Evolutionary conservation across 192 early-diverging fungal genomes (phyloP).

Genomic region (Linderina pennispora): DNA sequence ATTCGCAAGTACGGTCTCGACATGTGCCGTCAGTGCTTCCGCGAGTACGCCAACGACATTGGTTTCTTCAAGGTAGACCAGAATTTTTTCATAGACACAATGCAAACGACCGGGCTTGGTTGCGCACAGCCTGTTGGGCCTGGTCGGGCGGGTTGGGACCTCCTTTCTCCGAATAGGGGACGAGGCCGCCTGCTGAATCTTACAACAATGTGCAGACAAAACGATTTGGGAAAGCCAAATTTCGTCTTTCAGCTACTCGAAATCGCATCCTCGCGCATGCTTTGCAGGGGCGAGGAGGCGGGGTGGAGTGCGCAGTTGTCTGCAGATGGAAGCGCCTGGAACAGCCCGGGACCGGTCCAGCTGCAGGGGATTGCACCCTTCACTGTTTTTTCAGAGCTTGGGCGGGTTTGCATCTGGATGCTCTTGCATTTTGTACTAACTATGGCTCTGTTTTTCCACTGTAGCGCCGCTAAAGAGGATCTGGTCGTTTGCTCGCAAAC

Average conservation of each 20-base stretch:
- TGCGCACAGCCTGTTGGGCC: not conserved
- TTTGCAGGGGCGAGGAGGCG: too few species aligned
- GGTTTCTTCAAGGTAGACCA: slow-evolving; percentile 93
- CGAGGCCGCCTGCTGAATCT: not conserved
- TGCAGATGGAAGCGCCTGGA: too few species aligned
- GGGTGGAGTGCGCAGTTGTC: too few species aligned
- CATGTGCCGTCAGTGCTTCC: slow-evolving; percentile 99
- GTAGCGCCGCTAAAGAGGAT: not conserved
- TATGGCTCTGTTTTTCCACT: not conserved
- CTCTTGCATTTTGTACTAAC: not conserved
- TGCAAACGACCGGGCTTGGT: not conserved
- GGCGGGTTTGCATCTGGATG: too few species aligned
- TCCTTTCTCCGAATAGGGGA: not conserved
- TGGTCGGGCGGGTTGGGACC: not conserved
- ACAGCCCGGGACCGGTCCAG: too few species aligned
- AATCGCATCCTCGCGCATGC: too few species aligned
- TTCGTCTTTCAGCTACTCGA: too few species aligned
- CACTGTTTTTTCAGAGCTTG: too few species aligned
- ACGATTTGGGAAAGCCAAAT: too few species aligned
- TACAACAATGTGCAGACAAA: too few species aligned
- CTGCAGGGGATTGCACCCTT: too few species aligned
- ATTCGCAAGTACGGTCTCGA: slow-evolving; percentile 99
- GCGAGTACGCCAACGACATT: slow-evolving; percentile 96
- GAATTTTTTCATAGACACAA: not conserved
- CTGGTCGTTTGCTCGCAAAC: not conserved